phyloP scores from a whole-genome alignment of 257 asterid species.

The Avicennia marina region DNA sequence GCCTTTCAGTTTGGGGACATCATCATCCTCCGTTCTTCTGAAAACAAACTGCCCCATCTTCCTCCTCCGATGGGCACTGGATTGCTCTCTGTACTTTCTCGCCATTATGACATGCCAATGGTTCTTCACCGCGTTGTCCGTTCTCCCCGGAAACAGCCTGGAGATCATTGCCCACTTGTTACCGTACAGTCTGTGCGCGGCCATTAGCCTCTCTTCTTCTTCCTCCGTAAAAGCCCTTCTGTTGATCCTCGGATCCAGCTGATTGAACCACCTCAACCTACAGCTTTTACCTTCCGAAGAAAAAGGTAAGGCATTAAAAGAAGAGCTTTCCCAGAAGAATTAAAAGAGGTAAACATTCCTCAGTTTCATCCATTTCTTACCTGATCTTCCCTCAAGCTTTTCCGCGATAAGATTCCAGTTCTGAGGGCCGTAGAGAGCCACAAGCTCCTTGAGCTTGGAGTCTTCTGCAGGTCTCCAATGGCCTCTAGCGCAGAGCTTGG shows the following conservation, averaged over 20 bases:
- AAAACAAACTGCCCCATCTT: constrained; percentile 60
- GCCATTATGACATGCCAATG: constrained; percentile 97
- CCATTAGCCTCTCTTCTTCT: constrained; percentile 83
- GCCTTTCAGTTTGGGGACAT: constrained; percentile 3
- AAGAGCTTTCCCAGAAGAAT: neutral
- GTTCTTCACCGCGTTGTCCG: constrained; percentile 89
- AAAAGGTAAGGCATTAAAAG: neutral
- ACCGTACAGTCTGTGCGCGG: constrained; percentile 84
- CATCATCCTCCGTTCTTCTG: constrained; percentile 27
- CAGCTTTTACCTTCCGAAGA: constrained; percentile 65
- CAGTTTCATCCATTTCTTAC: constrained; percentile 21
- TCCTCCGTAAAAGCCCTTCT: constrained; percentile 79
- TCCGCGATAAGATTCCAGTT: constrained; percentile 90
- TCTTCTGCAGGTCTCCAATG: constrained; percentile 96
- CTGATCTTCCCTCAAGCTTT: constrained; percentile 77
- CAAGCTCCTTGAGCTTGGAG: constrained; percentile 67
- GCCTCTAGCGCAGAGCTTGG: constrained; percentile 71
- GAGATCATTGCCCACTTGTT: constrained; percentile 97
- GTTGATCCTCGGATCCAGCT: constrained; percentile 83
- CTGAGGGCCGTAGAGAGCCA: constrained; percentile 81
- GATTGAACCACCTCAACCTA: constrained; percentile 87
- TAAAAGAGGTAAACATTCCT: neutral
- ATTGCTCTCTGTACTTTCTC: constrained; percentile 75
- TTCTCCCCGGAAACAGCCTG: constrained; percentile 83
- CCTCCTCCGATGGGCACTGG: constrained; percentile 60